phyloP scores from a whole-genome alignment of 148 eudicot species.

The Cornus controversa region DNA sequence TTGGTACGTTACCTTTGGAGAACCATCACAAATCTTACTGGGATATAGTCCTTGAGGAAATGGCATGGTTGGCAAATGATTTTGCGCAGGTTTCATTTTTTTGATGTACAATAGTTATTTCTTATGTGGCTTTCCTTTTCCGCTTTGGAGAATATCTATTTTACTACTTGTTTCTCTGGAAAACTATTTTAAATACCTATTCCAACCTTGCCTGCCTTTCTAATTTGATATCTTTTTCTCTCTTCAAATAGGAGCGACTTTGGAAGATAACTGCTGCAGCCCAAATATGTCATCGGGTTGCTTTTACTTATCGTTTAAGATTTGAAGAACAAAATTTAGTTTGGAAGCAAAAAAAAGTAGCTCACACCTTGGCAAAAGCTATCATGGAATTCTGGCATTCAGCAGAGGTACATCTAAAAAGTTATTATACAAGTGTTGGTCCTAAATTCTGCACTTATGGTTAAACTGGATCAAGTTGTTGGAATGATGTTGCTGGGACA shows the following conservation, averaged over 20 bases:
- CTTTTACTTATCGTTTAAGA: constrained; percentile 54
- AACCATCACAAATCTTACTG: constrained; percentile 63
- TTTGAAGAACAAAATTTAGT: constrained; percentile 45
- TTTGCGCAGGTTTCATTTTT: constrained; percentile 76
- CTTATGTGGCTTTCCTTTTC: neutral
- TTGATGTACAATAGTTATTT: neutral
- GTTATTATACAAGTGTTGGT: neutral
- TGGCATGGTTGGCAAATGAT: constrained; percentile 98
- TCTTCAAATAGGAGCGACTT: constrained; percentile 62
- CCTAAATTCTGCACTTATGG: neutral
- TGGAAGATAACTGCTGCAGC: constrained; percentile 90
- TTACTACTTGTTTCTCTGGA: neutral
- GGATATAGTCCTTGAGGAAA: constrained; percentile 92
- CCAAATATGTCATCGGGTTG: constrained; percentile 60
- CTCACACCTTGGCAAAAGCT: constrained; percentile 63
- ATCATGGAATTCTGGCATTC: constrained; percentile 88
- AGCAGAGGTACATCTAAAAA: constrained; percentile 34
- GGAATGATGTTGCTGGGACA: constrained; percentile 5
- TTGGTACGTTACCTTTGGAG: constrained; percentile 38
- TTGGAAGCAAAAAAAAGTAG: constrained; percentile 56
- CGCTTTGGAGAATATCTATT: neutral
- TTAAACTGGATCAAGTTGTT: neutral
- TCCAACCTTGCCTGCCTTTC: constrained; percentile 3
- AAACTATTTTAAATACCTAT: neutral
- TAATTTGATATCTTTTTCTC: constrained; percentile 3